A percentile compares a stretch with the other conserved stretches of the same genome.
These are phyloP conservation scores for Stagonosporopsis cucurbitacearum DNA, from an alignment of 2,329 filamentous ascomycete species.

Conservation along the genomic window DNA sequence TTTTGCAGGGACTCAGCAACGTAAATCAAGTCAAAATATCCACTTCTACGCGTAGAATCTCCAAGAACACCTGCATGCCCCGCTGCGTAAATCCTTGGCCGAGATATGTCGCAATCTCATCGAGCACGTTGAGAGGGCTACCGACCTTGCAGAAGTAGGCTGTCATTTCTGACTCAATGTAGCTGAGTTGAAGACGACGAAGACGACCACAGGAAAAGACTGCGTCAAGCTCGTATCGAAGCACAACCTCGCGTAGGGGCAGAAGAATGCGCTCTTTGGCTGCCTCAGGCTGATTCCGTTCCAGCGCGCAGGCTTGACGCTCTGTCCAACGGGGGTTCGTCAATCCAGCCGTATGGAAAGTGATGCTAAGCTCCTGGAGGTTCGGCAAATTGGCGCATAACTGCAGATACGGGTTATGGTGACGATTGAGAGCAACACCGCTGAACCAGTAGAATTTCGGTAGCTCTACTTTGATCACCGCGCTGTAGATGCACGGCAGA, in stretches of 20 bases:
- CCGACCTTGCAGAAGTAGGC: slow-evolving; percentile 68
- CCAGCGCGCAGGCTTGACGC: slow-evolving; percentile 66
- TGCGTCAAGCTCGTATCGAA: slow-evolving; percentile 77
- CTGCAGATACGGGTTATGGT: slow-evolving; percentile 87
- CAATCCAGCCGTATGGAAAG: slow-evolving; percentile 80
- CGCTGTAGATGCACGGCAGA: slow-evolving; percentile 14
- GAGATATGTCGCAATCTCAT: slow-evolving; percentile 4
- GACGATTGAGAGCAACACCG: slow-evolving; percentile 80
- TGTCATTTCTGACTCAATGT: slow-evolving; percentile 67
- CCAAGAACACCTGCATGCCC: not conserved
- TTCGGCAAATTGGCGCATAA: slow-evolving; percentile 85
- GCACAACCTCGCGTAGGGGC: slow-evolving; percentile 79
- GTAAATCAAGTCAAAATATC: not conserved
- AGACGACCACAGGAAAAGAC: slow-evolving; percentile 74
- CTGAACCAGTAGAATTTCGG: slow-evolving; percentile 53
- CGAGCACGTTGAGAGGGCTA: slow-evolving; percentile 6
- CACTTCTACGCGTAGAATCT: not conserved
- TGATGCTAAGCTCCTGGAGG: slow-evolving; percentile 79
- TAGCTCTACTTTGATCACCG: slow-evolving; percentile 53
- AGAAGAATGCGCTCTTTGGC: slow-evolving; percentile 77
- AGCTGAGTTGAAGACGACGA: slow-evolving; percentile 75
- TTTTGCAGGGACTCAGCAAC: not conserved
- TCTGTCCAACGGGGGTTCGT: slow-evolving; percentile 70
- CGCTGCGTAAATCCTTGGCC: slow-evolving; percentile 8
- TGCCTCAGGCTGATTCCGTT: slow-evolving; percentile 79